These are phyloP conservation scores for Leishmania tropica DNA, from an alignment of 208 protist species.

Conservation along the genomic window DNA sequence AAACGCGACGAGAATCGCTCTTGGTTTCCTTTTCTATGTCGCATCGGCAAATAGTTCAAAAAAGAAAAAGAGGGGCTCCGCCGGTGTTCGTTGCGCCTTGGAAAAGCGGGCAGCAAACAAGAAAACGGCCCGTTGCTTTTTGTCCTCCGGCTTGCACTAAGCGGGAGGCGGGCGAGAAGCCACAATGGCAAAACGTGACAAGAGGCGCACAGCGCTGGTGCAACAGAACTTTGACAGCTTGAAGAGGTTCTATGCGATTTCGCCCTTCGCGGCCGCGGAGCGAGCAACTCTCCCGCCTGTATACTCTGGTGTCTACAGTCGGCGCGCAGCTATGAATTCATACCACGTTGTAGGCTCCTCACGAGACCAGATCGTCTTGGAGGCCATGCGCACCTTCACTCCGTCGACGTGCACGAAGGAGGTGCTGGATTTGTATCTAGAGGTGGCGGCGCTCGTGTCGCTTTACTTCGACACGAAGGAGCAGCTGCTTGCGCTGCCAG, in stretches of 20 bases:
- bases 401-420: constrained; percentile 65
- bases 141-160: background rate
- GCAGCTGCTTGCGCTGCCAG: constrained; percentile 43
- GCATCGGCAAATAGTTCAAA: background rate
- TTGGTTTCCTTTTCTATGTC: background rate
- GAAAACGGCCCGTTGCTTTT: background rate
- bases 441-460: constrained; percentile 76
- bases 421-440: constrained; percentile 68
- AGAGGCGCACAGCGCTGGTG: constrained; percentile 44
- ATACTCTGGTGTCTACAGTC: constrained; percentile 62
- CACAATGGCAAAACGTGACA: constrained; percentile 40
- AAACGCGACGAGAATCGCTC: background rate
- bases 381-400: constrained; percentile 79
- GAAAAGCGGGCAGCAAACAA: background rate
- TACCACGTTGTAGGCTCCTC: constrained; percentile 74
- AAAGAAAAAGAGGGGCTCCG: background rate
- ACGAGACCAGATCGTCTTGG: constrained; percentile 62
- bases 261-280: constrained; percentile 44
- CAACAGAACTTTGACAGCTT: constrained; percentile 76
- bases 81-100: background rate
- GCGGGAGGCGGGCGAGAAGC: background rate
- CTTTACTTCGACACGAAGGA: constrained; percentile 83
- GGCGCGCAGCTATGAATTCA: constrained; percentile 63
- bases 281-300: constrained; percentile 62
- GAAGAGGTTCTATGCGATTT: constrained; percentile 70